Evolutionary conservation across 2,329 filamentous ascomycete genomes (phyloP), one percentile per base, ranked within the genome.

Genomic region (Zymoseptoria crescenta): DNA sequence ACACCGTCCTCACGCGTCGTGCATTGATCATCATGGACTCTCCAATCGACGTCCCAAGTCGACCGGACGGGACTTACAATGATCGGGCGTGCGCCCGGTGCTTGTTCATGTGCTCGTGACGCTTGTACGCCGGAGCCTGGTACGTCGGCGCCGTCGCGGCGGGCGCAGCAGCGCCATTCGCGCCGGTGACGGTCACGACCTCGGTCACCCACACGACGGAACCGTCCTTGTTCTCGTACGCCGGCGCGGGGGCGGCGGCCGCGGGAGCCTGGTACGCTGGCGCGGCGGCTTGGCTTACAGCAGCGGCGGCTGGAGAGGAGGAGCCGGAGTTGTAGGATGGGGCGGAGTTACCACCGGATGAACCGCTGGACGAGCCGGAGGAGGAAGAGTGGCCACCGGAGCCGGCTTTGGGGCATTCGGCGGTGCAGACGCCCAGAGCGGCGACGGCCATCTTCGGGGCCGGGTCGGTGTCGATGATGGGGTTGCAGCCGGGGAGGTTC

Each of bases 401-500:
- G 28, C 54, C 54, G 20, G 35, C 48, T 41, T 56, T 55, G 9
- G 52, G 35, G 58, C 65, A 66, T 27, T 59, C 49, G 13, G 59
- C 56, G 28, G 63, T 62, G 41, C 58, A 57, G 8, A 63, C 55
- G 20, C 64, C 65, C 24, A 66, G 58, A 24, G 65, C 55, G 21
- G 65, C 64, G 27, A 63, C 58, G 13, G 50, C 54, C 54, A 65
- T 58, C 56, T 65, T 65, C 16, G 62, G 61, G 19, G 62, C 64
- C 45, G 52, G 74, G 72, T 45, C 80, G 74, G 52, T 76, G 76
- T 48, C 58, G 16, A 72, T 77, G 69, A 84, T 81, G 9, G 80
- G 74, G 57, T 84, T 82, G 68, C 77, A 83, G 64, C 86, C 87
- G 49, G 83, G 76, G 21, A 79, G 74, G 21, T 79, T 77, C 5